Evolutionary conservation across 208 protist species (phyloP), one percentile per base, ranked within the genome.

Genomic region (Crithidia expoeki): DNA sequence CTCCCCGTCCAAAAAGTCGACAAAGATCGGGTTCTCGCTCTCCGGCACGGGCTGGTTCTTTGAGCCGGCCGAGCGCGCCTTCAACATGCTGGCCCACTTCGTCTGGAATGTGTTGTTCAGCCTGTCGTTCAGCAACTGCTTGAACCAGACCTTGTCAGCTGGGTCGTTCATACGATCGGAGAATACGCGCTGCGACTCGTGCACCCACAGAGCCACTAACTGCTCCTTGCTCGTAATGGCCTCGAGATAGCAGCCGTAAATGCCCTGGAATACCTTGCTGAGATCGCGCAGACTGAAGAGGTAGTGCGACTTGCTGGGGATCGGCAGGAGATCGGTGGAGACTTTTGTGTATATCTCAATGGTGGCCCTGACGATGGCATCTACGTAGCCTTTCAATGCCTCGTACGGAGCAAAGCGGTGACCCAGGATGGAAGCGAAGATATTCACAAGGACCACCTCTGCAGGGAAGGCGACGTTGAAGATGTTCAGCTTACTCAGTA

Each of bases 231-330:
- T 93, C 47, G 96, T 92, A 56, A 98, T 79, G n/a, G 85, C 86
- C 72, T 95, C 86, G 25, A 95, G 82, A 63, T 97, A 68, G 56
- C 96, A 94, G 56, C 83, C 82, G 74, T 98, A 89, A 57, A 99
- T 90, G 50, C 98, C 98, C 75, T 99, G 96, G 76, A 99, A 99
- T 27, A 99, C 98, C 76, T 98, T 98, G 75, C 90, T 96, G 40
- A 99, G 84, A 78, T 99, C 98, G 57, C 98, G 93, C 50, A 99
- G 72, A 78, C 98, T 99, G 86, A 99, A 99, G 28, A 99, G 76
- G 77, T 99, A 99, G 86, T 99, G 98, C 19, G 90, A 98, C 85
- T 99, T 99, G 61, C 88, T 97, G 36, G 98, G 98, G 47, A 98
- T 99, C 1, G 98, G 98, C 34, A 98, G 82, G 25, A 99, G 74